Conservation (phyloP, 257 asterid species). For the Solanum pimpinellifolium region DNA sequence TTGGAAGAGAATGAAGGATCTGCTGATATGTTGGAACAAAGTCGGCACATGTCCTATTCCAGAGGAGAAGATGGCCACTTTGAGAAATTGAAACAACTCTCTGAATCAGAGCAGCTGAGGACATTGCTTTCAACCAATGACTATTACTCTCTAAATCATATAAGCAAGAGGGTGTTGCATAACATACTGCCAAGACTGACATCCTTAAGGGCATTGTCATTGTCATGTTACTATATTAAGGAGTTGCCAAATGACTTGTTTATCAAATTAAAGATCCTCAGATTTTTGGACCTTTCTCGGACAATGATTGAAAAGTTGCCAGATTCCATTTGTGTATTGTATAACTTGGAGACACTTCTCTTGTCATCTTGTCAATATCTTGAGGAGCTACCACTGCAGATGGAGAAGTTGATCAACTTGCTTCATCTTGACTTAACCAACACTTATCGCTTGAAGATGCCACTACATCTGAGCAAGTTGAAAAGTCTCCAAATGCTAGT, state of each 20-base stretch:
- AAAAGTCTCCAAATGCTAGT: neutral
- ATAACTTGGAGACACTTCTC: neutral
- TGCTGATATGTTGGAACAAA: no score
- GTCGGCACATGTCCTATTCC: neutral
- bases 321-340: neutral
- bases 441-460: neutral
- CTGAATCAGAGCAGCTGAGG: neutral
- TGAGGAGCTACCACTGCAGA: neutral
- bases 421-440: neutral
- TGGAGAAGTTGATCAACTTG: neutral
- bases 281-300: neutral
- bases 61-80: fast-evolving
- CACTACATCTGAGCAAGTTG: neutral
- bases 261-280: neutral
- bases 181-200: neutral
- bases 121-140: neutral
- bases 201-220: neutral
- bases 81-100: neutral
- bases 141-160: fast-evolving
- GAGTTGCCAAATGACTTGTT: neutral
- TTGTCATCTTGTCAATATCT: neutral
- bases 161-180: neutral
- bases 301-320: neutral
- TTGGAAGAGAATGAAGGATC: neutral
- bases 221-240: fast-evolving